A percentile compares a stretch with the other conserved stretches of the same genome.
Evolutionary conservation across 345 rosid genomes (phyloP).

Genomic region (Corchorus capsularis): DNA sequence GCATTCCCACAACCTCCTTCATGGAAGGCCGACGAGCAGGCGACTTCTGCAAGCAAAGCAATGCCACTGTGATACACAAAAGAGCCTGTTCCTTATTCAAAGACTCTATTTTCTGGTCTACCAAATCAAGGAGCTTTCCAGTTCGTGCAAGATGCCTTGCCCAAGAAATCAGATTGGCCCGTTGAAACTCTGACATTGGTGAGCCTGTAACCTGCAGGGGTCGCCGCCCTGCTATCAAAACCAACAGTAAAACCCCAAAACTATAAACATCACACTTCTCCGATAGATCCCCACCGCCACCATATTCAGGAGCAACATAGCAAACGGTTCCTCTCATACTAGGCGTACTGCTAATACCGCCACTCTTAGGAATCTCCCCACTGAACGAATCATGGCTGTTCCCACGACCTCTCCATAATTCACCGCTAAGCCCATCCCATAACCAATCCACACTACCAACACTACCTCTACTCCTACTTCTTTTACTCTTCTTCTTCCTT

Average conservation of each 20-base stretch:
- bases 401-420: constrained; percentile 52
- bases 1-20: constrained; percentile 81
- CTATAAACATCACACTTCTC: constrained; percentile 94
- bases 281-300: constrained; percentile 70
- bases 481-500: constrained; percentile 58
- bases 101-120: constrained; percentile 56
- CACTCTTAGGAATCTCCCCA: constrained; percentile 75
- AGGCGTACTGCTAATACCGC: constrained; percentile 84
- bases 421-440: constrained; percentile 77
- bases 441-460: constrained; percentile 82
- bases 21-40: constrained; percentile 73
- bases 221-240: constrained; percentile 81
- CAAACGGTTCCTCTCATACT: constrained; percentile 98
- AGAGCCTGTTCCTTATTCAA: constrained; percentile 71
- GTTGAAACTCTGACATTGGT: constrained; percentile 73
- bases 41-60: constrained; percentile 80
- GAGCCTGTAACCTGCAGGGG: constrained; percentile 81
- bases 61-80: constrained; percentile 77
- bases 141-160: constrained; percentile 74
- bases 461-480: constrained; percentile 52
- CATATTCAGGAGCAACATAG: constrained; percentile 87
- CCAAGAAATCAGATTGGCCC: constrained; percentile 92
- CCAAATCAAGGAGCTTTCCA: constrained; percentile 77
- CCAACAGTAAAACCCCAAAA: constrained; percentile 74
- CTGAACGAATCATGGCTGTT: constrained; percentile 68